These are phyloP conservation scores for Talaromyces sp. DNA, from an alignment of 2,329 filamentous ascomycete genomes.

Conservation along the genomic window DNA sequence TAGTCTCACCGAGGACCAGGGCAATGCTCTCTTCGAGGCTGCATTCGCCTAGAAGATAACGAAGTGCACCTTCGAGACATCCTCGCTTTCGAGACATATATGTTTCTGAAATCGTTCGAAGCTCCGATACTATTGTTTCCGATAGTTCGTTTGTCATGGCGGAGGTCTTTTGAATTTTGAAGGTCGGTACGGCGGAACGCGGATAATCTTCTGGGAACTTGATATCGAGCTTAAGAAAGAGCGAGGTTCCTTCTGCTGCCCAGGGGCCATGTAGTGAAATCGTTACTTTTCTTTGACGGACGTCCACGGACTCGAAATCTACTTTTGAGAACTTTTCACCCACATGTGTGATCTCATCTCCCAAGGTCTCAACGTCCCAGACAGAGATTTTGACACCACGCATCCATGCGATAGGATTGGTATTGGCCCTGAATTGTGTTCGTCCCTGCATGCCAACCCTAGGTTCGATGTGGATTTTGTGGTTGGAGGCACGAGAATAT, in stretches of 20 bases:
- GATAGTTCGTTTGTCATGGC: constrained; percentile 52
- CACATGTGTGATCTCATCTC: constrained; percentile 59
- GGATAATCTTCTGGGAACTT: constrained; percentile 59
- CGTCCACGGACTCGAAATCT: constrained; percentile 56
- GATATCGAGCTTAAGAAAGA: constrained; percentile 57
- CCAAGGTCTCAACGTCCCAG: constrained; percentile 53
- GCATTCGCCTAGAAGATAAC: constrained; percentile 59
- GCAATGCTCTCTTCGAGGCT: constrained; percentile 55
- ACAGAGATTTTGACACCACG: constrained; percentile 59
- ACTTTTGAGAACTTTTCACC: constrained; percentile 60
- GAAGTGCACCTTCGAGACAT: constrained; percentile 59
- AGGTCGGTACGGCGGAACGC: constrained; percentile 46
- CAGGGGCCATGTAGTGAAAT: constrained; percentile 60
- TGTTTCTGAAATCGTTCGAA: constrained; percentile 54
- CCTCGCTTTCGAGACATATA: constrained; percentile 53
- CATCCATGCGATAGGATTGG: constrained; percentile 62
- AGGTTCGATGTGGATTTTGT: constrained; percentile 47
- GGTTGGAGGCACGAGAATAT: constrained; percentile 48
- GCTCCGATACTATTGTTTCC: constrained; percentile 48
- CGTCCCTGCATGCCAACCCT: constrained; percentile 48
- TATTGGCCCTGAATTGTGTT: constrained; percentile 46
- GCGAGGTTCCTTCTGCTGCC: constrained; percentile 50
- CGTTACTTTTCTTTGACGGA: constrained; percentile 51
- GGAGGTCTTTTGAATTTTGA: constrained; percentile 56
- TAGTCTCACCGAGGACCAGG: constrained; percentile 55